A percentile compares a stretch with the other conserved stretches of the same genome.
These are phyloP conservation scores for Phaffia tasmanica DNA, from an alignment of 768 basidiomycete species.

Conservation along the genomic window DNA sequence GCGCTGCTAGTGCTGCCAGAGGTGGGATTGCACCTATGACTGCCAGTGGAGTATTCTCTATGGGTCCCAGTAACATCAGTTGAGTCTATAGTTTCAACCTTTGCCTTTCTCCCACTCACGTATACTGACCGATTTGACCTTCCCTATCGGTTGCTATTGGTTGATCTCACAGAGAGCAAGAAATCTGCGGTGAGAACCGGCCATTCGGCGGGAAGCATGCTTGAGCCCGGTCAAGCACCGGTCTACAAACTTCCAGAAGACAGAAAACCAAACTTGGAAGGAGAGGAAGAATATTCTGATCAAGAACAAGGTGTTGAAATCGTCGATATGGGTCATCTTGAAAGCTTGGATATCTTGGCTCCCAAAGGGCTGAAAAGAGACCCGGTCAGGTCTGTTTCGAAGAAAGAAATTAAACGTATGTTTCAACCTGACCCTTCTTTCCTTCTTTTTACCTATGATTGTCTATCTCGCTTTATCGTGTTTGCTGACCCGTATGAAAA, in stretches of 20 bases:
- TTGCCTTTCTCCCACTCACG: not conserved
- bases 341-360: slow-evolving; percentile 23
- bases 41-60: slow-evolving; percentile 18
- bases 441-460: too few relatives aligned
- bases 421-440: not conserved
- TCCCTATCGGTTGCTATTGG: not conserved
- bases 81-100: not conserved
- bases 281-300: slow-evolving; percentile 24
- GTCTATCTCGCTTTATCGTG: not conserved
- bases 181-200: slow-evolving; percentile 15
- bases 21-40: slow-evolving; percentile 5
- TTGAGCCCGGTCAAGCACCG: not conserved
- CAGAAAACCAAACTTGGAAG: slow-evolving; percentile 17
- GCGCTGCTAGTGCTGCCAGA: not conserved
- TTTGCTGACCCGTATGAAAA: too few relatives aligned
- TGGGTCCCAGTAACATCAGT: slow-evolving; percentile 10
- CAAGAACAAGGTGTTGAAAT: slow-evolving; percentile 24
- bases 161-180: not conserved
- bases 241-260: slow-evolving; percentile 22
- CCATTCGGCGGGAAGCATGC: not conserved
- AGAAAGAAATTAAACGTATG: too few relatives aligned
- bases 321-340: slow-evolving; percentile 25
- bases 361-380: slow-evolving; percentile 18
- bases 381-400: not conserved
- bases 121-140: not conserved